Conservation (phyloP, 1,284 basidiomycete genomes). For the Pyrrhoderma lamaoense region DNA sequence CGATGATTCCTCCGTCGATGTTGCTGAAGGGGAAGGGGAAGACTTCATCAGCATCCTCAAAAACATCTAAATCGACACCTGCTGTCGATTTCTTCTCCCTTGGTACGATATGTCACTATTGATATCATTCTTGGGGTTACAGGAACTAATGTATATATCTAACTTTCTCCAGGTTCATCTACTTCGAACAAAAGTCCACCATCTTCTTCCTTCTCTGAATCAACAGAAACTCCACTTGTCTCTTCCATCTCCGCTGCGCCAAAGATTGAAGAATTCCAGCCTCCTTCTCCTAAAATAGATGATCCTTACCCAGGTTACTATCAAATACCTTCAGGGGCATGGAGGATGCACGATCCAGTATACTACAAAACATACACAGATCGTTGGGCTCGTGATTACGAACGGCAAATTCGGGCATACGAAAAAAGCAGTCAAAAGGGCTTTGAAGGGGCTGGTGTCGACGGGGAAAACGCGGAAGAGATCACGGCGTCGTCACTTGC, state of each 20-base stretch:
- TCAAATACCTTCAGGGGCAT: conserved; percentile 70
- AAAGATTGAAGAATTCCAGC: conserved; percentile 57
- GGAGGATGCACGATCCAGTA: conserved; percentile 70
- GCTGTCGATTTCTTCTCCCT: conserved; percentile 64
- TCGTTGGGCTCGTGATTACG: conserved; percentile 65
- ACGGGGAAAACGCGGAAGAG: conserved; percentile 44
- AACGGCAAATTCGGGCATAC: conserved; percentile 58
- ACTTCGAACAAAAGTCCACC: conserved; percentile 21
- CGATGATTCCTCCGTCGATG: conserved; percentile 49
- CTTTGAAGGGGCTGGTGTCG: conserved; percentile 53
- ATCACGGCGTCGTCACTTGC: conserved; percentile 67
- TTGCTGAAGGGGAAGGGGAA: conserved; percentile 53
- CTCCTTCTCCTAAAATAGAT: conserved; percentile 65
- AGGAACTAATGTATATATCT: neutral
- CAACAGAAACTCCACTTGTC: neutral
- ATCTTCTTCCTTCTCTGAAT: conserved; percentile 13
- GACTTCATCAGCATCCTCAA: conserved; percentile 28
- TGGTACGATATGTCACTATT: too few relatives aligned
- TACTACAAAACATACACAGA: conserved; percentile 69
- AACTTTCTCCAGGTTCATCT: conserved; percentile 18
- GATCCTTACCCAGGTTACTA: conserved; percentile 90
- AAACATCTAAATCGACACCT: conserved; percentile 28
- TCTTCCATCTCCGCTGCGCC: conserved; percentile 56
- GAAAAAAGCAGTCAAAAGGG: conserved; percentile 59
- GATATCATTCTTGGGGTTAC: neutral